These are phyloP conservation scores for Sarocladium oryzae DNA, from an alignment of 2,329 filamentous ascomycete species.

Conservation along the genomic window DNA sequence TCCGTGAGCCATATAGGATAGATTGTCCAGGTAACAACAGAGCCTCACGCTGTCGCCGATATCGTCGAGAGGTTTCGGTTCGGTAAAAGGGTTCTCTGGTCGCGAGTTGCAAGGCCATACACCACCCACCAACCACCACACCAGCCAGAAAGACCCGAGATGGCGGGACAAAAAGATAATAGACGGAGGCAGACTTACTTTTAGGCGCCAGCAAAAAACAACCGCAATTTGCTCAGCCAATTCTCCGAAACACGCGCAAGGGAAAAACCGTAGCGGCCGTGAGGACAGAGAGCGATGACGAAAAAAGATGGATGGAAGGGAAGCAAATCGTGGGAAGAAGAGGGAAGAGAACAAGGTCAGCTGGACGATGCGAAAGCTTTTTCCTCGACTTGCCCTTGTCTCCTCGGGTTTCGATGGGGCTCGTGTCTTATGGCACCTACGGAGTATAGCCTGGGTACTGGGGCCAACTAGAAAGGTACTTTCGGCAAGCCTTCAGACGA, in stretches of 20 bases:
- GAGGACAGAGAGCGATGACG: constrained; percentile 20
- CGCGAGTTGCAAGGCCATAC: constrained; percentile 1
- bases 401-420: constrained; percentile 7
- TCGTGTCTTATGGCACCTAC: constrained; percentile 2
- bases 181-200: constrained; percentile 36
- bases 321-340: constrained; percentile 19
- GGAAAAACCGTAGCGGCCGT: constrained; percentile 39
- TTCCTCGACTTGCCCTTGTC: constrained; percentile 16
- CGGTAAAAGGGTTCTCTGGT: neutral
- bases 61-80: neutral
- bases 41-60: neutral
- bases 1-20: neutral
- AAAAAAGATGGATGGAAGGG: constrained; percentile 28
- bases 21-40: neutral
- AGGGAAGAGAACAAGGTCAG: constrained; percentile 22
- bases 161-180: constrained; percentile 13
- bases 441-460: neutral
- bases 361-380: constrained; percentile 28
- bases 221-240: constrained; percentile 36
- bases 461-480: constrained; percentile 5
- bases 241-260: constrained; percentile 39
- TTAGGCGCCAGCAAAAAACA: constrained; percentile 46
- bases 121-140: constrained; percentile 9
- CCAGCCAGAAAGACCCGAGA: constrained; percentile 14
- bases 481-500: constrained; percentile 5